A percentile compares a stretch with the other conserved stretches of the same genome.
Evolutionary conservation across 441 rosid genomes (phyloP).

Genomic region (Rhodomyrtus psidioides): DNA sequence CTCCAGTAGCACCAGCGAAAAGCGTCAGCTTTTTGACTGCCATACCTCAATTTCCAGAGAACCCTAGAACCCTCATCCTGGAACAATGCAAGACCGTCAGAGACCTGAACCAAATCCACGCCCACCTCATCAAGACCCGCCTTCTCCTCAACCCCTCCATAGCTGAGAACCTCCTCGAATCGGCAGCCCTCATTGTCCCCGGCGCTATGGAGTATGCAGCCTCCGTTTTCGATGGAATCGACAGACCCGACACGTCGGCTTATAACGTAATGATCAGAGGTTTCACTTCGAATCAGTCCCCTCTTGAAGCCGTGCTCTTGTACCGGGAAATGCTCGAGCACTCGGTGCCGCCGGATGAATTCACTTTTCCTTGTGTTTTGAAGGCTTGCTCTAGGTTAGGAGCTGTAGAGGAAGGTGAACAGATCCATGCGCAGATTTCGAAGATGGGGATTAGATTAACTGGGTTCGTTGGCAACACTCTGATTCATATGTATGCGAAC

Average conservation of each 20-base stretch:
- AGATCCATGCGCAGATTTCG: slow-evolving; percentile 17
- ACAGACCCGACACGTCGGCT: slow-evolving; percentile 16
- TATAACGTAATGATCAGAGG: slow-evolving; percentile 32
- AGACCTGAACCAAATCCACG: slow-evolving; percentile 21
- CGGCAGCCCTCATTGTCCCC: slow-evolving; percentile 22
- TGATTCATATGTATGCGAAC: slow-evolving; percentile 9
- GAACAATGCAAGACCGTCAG: slow-evolving; percentile 20
- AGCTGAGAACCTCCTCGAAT: slow-evolving; percentile 24
- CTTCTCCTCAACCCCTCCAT: slow-evolving; percentile 17
- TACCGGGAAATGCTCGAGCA: slow-evolving; percentile 14
- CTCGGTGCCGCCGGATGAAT: slow-evolving; percentile 4
- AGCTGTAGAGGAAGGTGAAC: slow-evolving; percentile 14
- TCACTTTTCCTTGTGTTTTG: slow-evolving; percentile 15
- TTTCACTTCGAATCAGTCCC: slow-evolving; percentile 15
- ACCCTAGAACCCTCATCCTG: slow-evolving; percentile 19
- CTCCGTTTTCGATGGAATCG: slow-evolving; percentile 15
- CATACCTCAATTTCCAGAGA: slow-evolving; percentile 18
- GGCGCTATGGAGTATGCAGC: slow-evolving; percentile 21
- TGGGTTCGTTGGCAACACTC: slow-evolving; percentile 11
- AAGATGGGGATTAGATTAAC: slow-evolving; percentile 4
- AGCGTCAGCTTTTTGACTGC: neutral
- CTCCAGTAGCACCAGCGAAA: slow-evolving; percentile 2
- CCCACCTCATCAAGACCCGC: slow-evolving; percentile 27
- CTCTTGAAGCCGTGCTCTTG: slow-evolving; percentile 14
- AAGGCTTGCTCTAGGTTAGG: slow-evolving; percentile 22